Base-by-base conservation (phyloP, 2,329 filamentous ascomycete genomes). In the Botrytis fabae region DNA sequence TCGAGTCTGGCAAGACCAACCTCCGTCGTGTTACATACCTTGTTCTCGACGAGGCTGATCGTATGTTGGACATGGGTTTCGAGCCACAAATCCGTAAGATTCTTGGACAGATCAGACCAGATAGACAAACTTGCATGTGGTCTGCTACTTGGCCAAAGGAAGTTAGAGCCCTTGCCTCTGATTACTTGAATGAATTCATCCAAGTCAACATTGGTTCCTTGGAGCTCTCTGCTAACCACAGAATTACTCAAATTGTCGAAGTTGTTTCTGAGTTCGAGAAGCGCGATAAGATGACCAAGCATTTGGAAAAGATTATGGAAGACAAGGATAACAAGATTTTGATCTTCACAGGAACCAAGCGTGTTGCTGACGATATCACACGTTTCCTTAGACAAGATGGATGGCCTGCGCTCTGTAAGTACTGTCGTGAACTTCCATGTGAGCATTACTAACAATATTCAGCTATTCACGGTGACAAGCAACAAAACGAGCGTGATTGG, bases 61-160 rank as follows among this genome's bases (percentile, higher is more conserved):
- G 96, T 81, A 99, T 99, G 96, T 88, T 99, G 83, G 96, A 99
- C 86, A 99, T 99, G 96, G 96, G 96, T 90, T 98, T 99, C 85
- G 96, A 99, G 86, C 96, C 96, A 78, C 96, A 98, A 84, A 98
- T 99, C 80, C 94, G 96, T 86, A 98, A 98, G 87, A 98, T 99
- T 78, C 95, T 99, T 79, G 89, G 92, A 76, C 96, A 99, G 86
- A 98, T 98, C 84, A 94, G 96, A 79, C 96, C 96, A 71, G 96
- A 99, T 83, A 92, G 96, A 88, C 96, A 99, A 84, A 99, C 96
- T 76, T 96, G 96, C 87, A 97, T 99, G 94, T 99, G 95, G 94
- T 99, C 96, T 75, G 96, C 96, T 79, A 99, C 96, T 10, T 99
- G 96, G 95, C 96, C 96, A 81, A 98, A 98, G 89, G 95, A 98